A percentile compares a stretch with the other conserved stretches of the same genome.
Conservation (phyloP, 176 grass and related monocot genomes). For the Oryza australiensis region DNA sequence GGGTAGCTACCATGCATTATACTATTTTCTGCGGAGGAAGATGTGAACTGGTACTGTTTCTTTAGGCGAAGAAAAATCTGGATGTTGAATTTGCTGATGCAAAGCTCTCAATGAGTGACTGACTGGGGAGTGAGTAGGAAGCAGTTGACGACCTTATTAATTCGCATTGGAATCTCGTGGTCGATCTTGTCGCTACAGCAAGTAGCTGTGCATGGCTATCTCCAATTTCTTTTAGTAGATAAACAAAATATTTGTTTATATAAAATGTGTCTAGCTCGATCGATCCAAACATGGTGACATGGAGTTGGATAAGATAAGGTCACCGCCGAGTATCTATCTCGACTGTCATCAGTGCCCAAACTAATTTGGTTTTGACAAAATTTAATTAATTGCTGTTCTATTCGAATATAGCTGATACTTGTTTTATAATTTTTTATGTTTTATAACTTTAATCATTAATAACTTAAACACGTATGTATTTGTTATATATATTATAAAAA, state of each 20-base stretch:
- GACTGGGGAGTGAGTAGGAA: neutral
- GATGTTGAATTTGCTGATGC: neutral
- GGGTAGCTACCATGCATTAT: neutral
- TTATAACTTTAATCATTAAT: no score
- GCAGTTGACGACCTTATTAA: neutral
- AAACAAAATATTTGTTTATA: neutral
- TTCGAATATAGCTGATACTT: no score
- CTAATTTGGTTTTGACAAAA: neutral
- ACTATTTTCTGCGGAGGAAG: neutral
- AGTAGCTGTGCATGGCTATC: neutral
- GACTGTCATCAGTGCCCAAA: neutral
- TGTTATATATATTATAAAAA: no score
- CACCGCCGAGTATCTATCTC: neutral
- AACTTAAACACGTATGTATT: no score
- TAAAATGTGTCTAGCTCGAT: neutral
- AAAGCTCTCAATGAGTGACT: neutral
- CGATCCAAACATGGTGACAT: slow-evolving; percentile 19
- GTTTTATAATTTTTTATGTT: no score
- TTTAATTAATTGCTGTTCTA: neutral
- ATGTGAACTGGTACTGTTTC: neutral
- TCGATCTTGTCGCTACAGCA: neutral
- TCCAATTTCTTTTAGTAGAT: neutral
- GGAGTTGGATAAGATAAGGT: slow-evolving; percentile 45
- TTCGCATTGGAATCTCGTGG: neutral
- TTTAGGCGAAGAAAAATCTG: neutral